Evolutionary conservation across 441 rosid species (phyloP).

Genomic region (Manihot esculenta): DNA sequence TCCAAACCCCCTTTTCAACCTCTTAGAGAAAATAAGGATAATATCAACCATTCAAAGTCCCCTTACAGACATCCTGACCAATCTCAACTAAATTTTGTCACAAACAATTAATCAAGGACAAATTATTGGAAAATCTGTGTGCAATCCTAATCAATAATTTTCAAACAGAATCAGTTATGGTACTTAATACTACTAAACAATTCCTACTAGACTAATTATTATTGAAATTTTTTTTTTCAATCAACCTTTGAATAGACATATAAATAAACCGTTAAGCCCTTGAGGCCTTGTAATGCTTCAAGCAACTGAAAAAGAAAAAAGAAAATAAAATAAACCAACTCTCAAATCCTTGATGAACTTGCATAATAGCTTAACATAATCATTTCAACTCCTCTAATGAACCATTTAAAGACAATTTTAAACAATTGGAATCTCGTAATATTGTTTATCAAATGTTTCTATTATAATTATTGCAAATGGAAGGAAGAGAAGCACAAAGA

Average conservation of each 20-base stretch:
- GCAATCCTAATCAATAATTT: neutral
- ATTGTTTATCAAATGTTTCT: constrained; percentile 2
- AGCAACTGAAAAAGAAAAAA: too few species aligned
- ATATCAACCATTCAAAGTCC: neutral
- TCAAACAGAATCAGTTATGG: neutral
- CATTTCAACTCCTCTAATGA: neutral
- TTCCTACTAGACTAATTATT: neutral
- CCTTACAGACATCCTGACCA: neutral
- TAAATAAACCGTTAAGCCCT: neutral
- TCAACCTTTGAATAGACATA: neutral
- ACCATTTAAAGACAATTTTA: neutral
- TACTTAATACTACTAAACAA: neutral
- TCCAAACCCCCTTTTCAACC: neutral
- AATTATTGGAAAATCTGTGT: neutral
- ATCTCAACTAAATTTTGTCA: neutral
- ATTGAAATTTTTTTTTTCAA: neutral
- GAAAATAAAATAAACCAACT: neutral
- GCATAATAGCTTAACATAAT: neutral
- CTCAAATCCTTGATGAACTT: neutral
- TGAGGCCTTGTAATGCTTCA: too few species aligned
- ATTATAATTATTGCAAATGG: neutral
- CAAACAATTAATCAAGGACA: neutral
- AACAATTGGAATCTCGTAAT: neutral
- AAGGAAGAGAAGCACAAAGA: neutral
- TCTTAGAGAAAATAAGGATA: neutral